Percentiles rank a stretch among this genome's conserved stretches.
Evolutionary conservation across 129 eudicot species (phyloP).

Genomic region (Smallanthus sonchifolius): DNA sequence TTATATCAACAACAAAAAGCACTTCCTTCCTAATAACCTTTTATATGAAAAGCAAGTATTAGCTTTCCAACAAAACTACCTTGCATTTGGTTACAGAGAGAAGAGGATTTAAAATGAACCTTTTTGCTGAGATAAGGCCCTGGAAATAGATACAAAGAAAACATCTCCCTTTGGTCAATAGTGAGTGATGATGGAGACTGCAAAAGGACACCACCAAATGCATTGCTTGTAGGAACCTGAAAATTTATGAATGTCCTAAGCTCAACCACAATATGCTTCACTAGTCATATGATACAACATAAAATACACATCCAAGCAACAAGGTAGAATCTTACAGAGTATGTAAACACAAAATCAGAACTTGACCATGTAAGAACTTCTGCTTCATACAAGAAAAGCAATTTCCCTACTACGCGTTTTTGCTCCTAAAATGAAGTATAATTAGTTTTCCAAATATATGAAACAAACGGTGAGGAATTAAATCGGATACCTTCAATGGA

Average conservation of each 20-base stretch:
- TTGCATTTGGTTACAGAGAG: background rate
- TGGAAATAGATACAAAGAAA: constrained; percentile 70
- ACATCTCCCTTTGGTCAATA: constrained; percentile 58
- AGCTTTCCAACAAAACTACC: constrained; percentile 1
- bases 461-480: background rate
- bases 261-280: background rate
- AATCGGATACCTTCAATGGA: constrained; percentile 66
- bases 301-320: background rate
- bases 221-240: constrained; percentile 54
- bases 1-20: constrained; percentile 77
- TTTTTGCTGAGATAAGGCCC: constrained; percentile 50
- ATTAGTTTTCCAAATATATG: background rate
- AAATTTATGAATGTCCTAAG: constrained; percentile 23
- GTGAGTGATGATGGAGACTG: constrained; percentile 57
- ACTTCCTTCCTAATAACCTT: constrained; percentile 72
- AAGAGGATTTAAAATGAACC: constrained; percentile 35
- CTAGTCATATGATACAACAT: background rate
- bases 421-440: constrained; percentile 43
- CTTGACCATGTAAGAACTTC: constrained; percentile 84
- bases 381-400: constrained; percentile 62
- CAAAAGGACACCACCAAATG: constrained; percentile 60
- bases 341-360: constrained; percentile 51
- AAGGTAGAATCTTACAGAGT: constrained; percentile 27
- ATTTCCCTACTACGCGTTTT: constrained; percentile 51
- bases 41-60: constrained; percentile 9